phyloP scores from a whole-genome alignment of 2,329 filamentous ascomycete genomes.

The Dissoconium aciculare region DNA sequence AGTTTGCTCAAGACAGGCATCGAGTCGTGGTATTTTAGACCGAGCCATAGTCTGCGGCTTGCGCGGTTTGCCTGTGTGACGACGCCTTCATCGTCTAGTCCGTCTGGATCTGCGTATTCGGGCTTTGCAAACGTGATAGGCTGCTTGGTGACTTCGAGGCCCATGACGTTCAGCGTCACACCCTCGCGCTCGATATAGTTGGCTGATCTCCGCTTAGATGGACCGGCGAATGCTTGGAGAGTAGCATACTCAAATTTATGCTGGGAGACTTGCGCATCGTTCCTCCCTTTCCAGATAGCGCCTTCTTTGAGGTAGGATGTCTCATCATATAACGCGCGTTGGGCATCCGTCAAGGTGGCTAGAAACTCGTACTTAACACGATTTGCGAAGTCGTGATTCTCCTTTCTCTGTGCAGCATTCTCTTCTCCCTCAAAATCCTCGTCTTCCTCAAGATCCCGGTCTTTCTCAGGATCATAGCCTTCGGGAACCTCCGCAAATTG shows the following conservation, averaged over 20 bases:
- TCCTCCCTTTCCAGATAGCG: too few relatives aligned
- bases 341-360: too few relatives aligned
- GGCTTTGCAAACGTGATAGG: slow-evolving; percentile 14
- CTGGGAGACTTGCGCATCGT: too few relatives aligned
- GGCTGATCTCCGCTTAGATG: slow-evolving; percentile 5
- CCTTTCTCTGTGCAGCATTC: too few relatives aligned
- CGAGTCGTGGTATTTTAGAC: slow-evolving; percentile 78
- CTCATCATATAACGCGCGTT: too few relatives aligned
- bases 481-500: too few relatives aligned
- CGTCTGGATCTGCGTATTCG: slow-evolving; percentile 15
- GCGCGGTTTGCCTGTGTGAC: slow-evolving; percentile 47
- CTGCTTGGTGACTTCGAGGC: slow-evolving; percentile 17
- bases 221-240: slow-evolving; percentile 1
- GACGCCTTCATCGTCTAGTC: slow-evolving; percentile 18
- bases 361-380: too few relatives aligned
- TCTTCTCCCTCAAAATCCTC: too few relatives aligned
- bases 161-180: slow-evolving; percentile 20
- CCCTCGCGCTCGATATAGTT: slow-evolving; percentile 17
- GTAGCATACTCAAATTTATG: neutral
- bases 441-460: too few relatives aligned
- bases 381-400: too few relatives aligned
- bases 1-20: slow-evolving; percentile 60
- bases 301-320: too few relatives aligned
- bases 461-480: too few relatives aligned
- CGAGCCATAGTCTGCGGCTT: slow-evolving; percentile 66